Evolutionary conservation across 1,139 yeast genomes (phyloP).

Genomic region (Casaregolazyma suthepensis): DNA sequence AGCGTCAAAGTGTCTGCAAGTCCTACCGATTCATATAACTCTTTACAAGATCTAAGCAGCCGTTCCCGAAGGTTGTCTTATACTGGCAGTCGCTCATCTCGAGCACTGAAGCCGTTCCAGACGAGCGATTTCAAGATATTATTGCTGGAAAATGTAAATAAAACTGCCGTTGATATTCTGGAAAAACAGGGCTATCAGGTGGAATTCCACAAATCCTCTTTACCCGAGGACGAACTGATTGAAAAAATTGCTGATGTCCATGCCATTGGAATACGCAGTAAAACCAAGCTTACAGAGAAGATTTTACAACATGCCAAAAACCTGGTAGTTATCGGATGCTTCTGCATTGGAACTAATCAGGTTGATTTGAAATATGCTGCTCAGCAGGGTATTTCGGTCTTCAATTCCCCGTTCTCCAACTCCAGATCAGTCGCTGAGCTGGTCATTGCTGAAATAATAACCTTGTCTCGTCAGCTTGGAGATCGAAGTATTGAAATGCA

Average conservation of each 20-base stretch:
- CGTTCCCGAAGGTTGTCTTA: constrained; percentile 34
- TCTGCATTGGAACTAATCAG: constrained; percentile 99
- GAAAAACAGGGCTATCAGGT: constrained; percentile 92
- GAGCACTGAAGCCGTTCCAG: constrained; percentile 79
- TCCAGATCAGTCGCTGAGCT: constrained; percentile 98
- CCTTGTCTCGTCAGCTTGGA: constrained; percentile 93
- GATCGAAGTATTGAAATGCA: constrained; percentile 96
- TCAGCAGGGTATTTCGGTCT: constrained; percentile 87
- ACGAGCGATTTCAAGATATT: constrained; percentile 90
- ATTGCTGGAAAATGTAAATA: constrained; percentile 85
- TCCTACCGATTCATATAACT: constrained; percentile 32
- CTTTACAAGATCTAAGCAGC: constrained; percentile 13
- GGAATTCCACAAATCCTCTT: constrained; percentile 83
- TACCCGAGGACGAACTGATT: constrained; percentile 89
- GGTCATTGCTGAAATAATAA: constrained; percentile 90
- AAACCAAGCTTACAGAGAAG: constrained; percentile 78
- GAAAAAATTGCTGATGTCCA: constrained; percentile 92
- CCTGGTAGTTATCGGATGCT: constrained; percentile 89
- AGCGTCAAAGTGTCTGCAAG: constrained; percentile 41
- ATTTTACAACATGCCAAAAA: constrained; percentile 81
- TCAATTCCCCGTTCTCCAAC: constrained; percentile 98
- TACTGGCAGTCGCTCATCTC: constrained; percentile 32
- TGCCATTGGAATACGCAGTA: constrained; percentile 96
- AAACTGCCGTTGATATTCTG: constrained; percentile 84
- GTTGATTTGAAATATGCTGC: constrained; percentile 93